Evolutionary conservation across 2,329 filamentous ascomycete genomes (phyloP).

Genomic region (Colletotrichum phormii): DNA sequence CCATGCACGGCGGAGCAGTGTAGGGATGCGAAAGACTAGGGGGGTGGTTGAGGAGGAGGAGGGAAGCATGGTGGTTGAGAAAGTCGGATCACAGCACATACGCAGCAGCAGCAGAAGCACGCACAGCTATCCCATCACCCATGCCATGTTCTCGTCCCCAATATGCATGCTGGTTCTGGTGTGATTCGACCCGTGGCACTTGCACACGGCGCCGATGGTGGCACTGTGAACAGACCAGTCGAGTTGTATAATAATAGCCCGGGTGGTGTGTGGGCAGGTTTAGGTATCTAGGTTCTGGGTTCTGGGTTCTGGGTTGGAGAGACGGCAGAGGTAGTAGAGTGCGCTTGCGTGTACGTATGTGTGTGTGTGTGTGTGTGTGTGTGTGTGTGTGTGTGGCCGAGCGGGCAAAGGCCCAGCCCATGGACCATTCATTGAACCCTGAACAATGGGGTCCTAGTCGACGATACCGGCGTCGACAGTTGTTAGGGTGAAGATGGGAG

Average conservation of each 20-base stretch:
- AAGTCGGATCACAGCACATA: conserved; percentile 34
- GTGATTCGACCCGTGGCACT: conserved; percentile 35
- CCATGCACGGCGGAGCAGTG: conserved; percentile 30
- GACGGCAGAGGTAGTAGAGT: background rate
- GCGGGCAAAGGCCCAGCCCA: conserved; percentile 23
- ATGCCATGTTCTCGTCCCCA: conserved; percentile 21
- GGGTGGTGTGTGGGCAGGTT: conserved; percentile 13
- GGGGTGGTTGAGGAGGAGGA: background rate
- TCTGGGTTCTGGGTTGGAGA: background rate
- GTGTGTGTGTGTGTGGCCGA: conserved; percentile 16
- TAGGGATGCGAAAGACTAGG: conserved; percentile 13
- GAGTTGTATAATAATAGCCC: conserved; percentile 35
- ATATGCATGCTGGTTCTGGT: conserved; percentile 36
- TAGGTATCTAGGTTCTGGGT: background rate
- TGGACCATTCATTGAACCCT: background rate
- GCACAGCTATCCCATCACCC: conserved; percentile 22
- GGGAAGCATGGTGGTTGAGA: conserved; percentile 31
- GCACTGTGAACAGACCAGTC: conserved; percentile 20
- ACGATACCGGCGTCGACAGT: conserved; percentile 8
- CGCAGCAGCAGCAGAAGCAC: conserved; percentile 23
- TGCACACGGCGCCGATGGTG: conserved; percentile 26
- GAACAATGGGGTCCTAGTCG: background rate
- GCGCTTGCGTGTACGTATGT: too few relatives aligned
- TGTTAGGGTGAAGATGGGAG: conserved; percentile 8
- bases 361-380: too few relatives aligned